Evolutionary conservation across 1,139 yeast species (phyloP), one percentile per base, ranked within the genome.

Genomic region (Blastobotrys proliferans): DNA sequence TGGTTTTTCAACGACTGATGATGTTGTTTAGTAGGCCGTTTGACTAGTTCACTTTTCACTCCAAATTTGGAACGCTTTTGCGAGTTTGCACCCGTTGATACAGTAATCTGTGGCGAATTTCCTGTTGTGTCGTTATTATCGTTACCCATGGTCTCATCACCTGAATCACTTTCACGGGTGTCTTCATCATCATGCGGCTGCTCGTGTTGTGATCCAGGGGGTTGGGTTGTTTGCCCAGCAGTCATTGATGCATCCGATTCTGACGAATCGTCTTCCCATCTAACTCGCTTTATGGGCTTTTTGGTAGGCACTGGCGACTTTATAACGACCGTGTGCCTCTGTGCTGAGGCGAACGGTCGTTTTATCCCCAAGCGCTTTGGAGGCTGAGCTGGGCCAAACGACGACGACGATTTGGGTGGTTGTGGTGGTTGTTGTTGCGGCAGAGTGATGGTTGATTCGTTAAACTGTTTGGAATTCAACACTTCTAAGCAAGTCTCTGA

Each of bases 181-280:
- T 19, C 18, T 31, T 31, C 21, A 31, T 31, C 35, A 13, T 21
- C 19, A 16, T 31, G 22, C 21, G 16, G 4, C 16, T 29, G 20
- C 3, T 4, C 32, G 8, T 22, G 11, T 22, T 11, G 8, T 22
- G 10, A 8, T 22, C 26, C 10, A 24, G 26, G 26, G 26, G 10
- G 8, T 24, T 22, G 11, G 26, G 26, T 8, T 22, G 26, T 22
- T 22, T 22, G 8, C 10, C 26, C 11, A 11, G 26, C 11, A 11
- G 26, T 22, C 38, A 34, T 40, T 2, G 43, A 40, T 6, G 28
- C 43, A 24, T 40, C 43, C 34, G 35, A 29, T 20, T 32, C 30
- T 11, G 14, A 13, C 14, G 44, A 36, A 30, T 51, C 56, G 36
- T 55, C 61, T 34, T 55, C 58, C 62, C 62, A 57, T 33, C 61